These are phyloP conservation scores for Tricholoma sp. DNA, from an alignment of 768 basidiomycete genomes.

Conservation along the genomic window DNA sequence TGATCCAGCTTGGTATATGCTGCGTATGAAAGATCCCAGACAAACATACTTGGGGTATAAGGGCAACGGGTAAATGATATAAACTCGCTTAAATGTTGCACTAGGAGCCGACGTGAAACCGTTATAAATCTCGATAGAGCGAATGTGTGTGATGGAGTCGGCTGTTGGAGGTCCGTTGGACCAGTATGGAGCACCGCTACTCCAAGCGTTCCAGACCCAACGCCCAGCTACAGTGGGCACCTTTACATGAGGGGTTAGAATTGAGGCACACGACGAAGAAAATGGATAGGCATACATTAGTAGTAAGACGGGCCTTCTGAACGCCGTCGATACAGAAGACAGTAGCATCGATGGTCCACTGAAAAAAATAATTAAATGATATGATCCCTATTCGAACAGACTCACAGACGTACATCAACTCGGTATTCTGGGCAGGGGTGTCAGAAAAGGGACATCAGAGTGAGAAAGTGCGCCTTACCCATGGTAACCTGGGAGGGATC, in stretches of 20 bases:
- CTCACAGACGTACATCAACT: slow-evolving; percentile 24
- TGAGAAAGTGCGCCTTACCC: slow-evolving; percentile 18
- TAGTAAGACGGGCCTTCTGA: slow-evolving; percentile 24
- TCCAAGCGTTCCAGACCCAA: slow-evolving; percentile 34
- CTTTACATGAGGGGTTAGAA: slow-evolving; percentile 10
- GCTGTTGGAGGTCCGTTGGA: slow-evolving; percentile 31
- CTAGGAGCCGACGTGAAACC: slow-evolving; percentile 23
- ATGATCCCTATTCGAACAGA: background rate
- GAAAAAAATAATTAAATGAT: background rate
- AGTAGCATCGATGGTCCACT: slow-evolving; percentile 28
- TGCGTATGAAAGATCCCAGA: too few species aligned
- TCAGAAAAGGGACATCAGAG: background rate
- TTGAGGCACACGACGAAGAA: background rate
- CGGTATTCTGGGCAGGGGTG: slow-evolving; percentile 23
- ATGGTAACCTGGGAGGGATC: slow-evolving; percentile 29
- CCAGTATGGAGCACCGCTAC: slow-evolving; percentile 30
- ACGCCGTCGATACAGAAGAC: slow-evolving; percentile 31
- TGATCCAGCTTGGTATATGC: too few species aligned
- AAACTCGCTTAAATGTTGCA: slow-evolving; percentile 16
- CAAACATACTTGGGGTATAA: too few species aligned
- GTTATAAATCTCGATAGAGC: slow-evolving; percentile 30
- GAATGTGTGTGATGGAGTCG: slow-evolving; percentile 30
- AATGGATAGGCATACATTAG: slow-evolving; percentile 19
- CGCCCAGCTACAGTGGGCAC: slow-evolving; percentile 24
- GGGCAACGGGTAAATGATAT: background rate